Base-by-base conservation (phyloP, 805 yeast genomes). In the Hanseniaspora clermontiae region DNA sequence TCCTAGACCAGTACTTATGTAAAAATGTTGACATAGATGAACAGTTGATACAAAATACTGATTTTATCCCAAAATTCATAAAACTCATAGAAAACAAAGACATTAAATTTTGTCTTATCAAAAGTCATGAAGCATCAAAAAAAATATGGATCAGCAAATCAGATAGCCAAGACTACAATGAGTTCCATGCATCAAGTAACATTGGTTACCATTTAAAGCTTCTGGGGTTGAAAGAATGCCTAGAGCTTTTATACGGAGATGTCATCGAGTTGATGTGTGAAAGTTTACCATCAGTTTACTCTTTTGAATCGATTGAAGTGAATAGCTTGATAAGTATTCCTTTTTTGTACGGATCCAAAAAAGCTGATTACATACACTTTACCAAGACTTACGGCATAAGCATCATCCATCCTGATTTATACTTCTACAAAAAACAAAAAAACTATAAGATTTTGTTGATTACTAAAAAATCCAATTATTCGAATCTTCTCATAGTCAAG, bases 341-440 rank as follows among this genome's bases (percentile, higher is more conserved):
- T 9, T 50, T 57, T 14, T 58, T 60, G 27, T 57, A 60, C 14
- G 67, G 67, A n/a, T 55, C 60, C 14, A 63, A 63, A 29, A 60
- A 59, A 52, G 59, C 58, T 15, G 64, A 63, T 51, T 51, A 66
- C 20, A 51, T 58, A 43, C 50, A 59, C 38, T 46, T 65, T 10
- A 46, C 53, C n/a, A 53, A 57, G 9, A 59, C 58, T 19, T 64
- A 58, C 37, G 59, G 60, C 20, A 60, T 64, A n/a, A 57, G 60
- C 24, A 60, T 64, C 19, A 55, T 60, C 17, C 51, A 61, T 31
- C 65, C 68, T 0, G 53, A 60, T 17, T 43, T 63, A 10, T 53
- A 61, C 15, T 36, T 51, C 2, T 51, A 52, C 10, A 29, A 51
- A 11, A 43, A 24, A 20, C 48, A 49, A 20, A 15, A 15, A 2